These are phyloP conservation scores for Penicillium sp. DNA, from an alignment of 2,329 filamentous ascomycete species.

Conservation along the genomic window DNA sequence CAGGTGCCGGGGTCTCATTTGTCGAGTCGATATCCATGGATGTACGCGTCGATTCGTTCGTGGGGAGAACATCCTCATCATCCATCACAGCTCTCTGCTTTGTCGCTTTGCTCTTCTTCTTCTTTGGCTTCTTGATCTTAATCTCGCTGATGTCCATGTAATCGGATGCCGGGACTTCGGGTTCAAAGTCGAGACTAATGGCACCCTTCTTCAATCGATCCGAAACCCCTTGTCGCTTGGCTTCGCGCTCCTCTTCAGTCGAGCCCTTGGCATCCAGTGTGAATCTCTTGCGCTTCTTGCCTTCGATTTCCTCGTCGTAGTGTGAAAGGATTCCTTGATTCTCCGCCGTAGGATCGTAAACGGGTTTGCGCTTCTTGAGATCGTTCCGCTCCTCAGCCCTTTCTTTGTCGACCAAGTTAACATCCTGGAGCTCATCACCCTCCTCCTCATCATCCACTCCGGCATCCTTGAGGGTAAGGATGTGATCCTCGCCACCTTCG, in stretches of 20 bases:
- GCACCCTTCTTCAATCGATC: conserved; percentile 64
- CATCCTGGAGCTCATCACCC: conserved; percentile 72
- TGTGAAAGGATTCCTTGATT: conserved; percentile 74
- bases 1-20: conserved; percentile 35
- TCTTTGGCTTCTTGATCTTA: conserved; percentile 93
- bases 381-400: conserved; percentile 66
- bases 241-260: conserved; percentile 62
- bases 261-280: conserved; percentile 78
- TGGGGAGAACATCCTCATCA: conserved; percentile 56
- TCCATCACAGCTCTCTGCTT: conserved; percentile 63
- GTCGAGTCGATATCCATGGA: conserved; percentile 74
- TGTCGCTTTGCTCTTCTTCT: conserved; percentile 73
- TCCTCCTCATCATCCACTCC: conserved; percentile 82
- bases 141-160: conserved; percentile 84
- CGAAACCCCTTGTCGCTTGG: conserved; percentile 53
- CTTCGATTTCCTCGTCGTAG: conserved; percentile 92
- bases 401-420: conserved; percentile 43
- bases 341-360: conserved; percentile 79
- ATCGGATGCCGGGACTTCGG: conserved; percentile 71
- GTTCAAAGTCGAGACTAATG: conserved; percentile 72
- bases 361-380: conserved; percentile 83
- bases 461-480: conserved; percentile 91
- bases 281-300: conserved; percentile 85
- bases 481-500: conserved; percentile 75
- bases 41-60: conserved; percentile 31